phyloP scores from a whole-genome alignment of 768 basidiomycete genomes.

The Cubamyces sp. region DNA sequence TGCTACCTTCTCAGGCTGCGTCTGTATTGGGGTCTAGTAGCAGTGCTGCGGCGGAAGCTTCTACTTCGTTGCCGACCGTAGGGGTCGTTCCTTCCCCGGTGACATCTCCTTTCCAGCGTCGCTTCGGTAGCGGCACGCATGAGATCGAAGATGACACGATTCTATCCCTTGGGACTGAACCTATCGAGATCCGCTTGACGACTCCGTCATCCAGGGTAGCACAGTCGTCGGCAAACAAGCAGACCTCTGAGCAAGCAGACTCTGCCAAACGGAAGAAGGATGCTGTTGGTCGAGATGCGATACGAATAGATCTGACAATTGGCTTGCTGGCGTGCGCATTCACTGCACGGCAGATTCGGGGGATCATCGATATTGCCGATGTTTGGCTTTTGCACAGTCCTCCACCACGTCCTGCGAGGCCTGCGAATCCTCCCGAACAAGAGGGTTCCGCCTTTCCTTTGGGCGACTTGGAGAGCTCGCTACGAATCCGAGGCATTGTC shows the following conservation, averaged over 20 bases:
- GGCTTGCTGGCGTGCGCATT: slow-evolving; percentile 61
- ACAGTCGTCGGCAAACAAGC: not conserved
- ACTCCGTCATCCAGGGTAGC: slow-evolving; percentile 42
- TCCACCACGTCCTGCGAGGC: not conserved
- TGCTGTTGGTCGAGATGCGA: not conserved
- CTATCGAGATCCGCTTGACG: slow-evolving; percentile 58
- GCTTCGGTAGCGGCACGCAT: not conserved
- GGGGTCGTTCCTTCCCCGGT: not conserved
- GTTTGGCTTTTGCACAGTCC: slow-evolving; percentile 28
- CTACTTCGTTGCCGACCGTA: not conserved
- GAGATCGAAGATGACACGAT: slow-evolving; percentile 49
- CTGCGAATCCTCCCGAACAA: not conserved
- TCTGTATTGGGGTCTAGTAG: too few relatives aligned
- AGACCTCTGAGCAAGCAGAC: too few relatives aligned
- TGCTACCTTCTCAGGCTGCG: too few relatives aligned
- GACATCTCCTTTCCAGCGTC: slow-evolving; percentile 2
- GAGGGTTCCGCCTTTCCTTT: slow-evolving; percentile 19
- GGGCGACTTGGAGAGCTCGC: slow-evolving; percentile 38
- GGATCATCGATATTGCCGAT: slow-evolving; percentile 43
- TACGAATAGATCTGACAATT: slow-evolving; percentile 43
- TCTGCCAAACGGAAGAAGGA: not conserved
- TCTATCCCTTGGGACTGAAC: slow-evolving; percentile 64
- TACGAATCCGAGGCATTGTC: slow-evolving; percentile 49
- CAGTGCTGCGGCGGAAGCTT: not conserved
- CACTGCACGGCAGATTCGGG: slow-evolving; percentile 58